These are phyloP conservation scores for Ophiosphaerella herpotricha DNA, from an alignment of 2,329 filamentous ascomycete genomes.

Conservation along the genomic window DNA sequence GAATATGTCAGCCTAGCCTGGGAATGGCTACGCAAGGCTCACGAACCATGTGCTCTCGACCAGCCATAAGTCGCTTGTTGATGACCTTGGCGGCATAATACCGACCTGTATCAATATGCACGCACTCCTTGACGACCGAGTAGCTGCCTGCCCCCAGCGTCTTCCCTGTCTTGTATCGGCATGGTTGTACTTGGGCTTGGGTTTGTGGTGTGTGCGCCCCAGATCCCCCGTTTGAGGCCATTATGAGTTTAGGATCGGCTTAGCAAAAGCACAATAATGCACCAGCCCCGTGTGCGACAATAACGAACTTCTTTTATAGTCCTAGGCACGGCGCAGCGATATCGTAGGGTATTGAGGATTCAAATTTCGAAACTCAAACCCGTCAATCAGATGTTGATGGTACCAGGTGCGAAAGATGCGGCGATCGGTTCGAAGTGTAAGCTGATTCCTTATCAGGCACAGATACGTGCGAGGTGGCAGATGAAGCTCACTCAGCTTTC, in stretches of 20 bases:
- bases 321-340: too few species aligned
- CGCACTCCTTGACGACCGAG: constrained; percentile 97
- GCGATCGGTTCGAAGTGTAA: too few species aligned
- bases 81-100: constrained; percentile 99
- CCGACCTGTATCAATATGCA: constrained; percentile 95
- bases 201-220: constrained; percentile 38
- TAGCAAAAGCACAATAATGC: too few species aligned
- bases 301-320: too few species aligned
- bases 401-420: too few species aligned
- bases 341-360: too few species aligned
- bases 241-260: not conserved
- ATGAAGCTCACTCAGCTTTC: constrained; percentile 2
- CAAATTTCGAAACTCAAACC: too few species aligned
- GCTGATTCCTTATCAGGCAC: not conserved
- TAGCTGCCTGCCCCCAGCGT: constrained; percentile 96
- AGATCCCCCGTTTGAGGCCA: constrained; percentile 41
- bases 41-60: constrained; percentile 92
- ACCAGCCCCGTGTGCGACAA: too few species aligned
- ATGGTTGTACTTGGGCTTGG: constrained; percentile 77
- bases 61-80: constrained; percentile 97
- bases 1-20: constrained; percentile 10
- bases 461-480: not conserved
- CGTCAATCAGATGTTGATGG: too few species aligned
- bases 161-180: constrained; percentile 98
- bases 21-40: not conserved